Evolutionary conservation across 768 basidiomycete genomes (phyloP).

Genomic region (Podaxis carcinomalis): DNA sequence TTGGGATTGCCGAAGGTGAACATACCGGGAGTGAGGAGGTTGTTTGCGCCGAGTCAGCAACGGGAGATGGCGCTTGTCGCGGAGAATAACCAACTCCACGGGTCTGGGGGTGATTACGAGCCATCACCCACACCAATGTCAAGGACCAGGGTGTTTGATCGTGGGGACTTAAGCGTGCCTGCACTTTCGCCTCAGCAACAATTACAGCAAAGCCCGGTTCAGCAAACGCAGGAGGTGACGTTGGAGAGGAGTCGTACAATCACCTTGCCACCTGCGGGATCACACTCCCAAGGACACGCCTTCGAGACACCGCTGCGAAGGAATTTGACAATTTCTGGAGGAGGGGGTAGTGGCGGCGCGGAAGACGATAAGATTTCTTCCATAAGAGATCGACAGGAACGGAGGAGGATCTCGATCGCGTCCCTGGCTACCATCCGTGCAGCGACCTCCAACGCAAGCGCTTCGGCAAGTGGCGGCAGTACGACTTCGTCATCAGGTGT

Average conservation of each 20-base stretch:
- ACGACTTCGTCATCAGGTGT: constrained; percentile 30
- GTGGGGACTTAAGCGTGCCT: constrained; percentile 18
- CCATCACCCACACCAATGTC: constrained; percentile 13
- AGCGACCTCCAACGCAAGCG: neutral
- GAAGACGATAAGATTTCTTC: constrained; percentile 10
- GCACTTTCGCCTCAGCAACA: constrained; percentile 12
- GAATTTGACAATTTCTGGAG: constrained; percentile 9
- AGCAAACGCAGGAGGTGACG: constrained; percentile 14
- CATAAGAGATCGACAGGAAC: constrained; percentile 16
- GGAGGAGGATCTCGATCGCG: constrained; percentile 25
- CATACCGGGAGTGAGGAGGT: constrained; percentile 33
- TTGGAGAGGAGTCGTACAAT: constrained; percentile 42
- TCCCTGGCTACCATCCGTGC: constrained; percentile 34
- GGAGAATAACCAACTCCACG: constrained; percentile 1
- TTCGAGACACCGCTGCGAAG: constrained; percentile 44
- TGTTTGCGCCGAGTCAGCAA: constrained; percentile 57
- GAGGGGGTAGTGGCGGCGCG: neutral
- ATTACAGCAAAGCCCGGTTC: neutral
- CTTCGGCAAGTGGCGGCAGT: constrained; percentile 21
- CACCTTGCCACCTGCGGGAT: constrained; percentile 37
- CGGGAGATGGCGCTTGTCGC: constrained; percentile 35
- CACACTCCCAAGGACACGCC: constrained; percentile 37
- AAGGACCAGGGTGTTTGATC: constrained; percentile 12
- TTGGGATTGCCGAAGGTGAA: constrained; percentile 10
- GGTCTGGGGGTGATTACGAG: neutral